Base-by-base conservation (phyloP, 164 flowering plant genomes). In the Piper betle region DNA sequence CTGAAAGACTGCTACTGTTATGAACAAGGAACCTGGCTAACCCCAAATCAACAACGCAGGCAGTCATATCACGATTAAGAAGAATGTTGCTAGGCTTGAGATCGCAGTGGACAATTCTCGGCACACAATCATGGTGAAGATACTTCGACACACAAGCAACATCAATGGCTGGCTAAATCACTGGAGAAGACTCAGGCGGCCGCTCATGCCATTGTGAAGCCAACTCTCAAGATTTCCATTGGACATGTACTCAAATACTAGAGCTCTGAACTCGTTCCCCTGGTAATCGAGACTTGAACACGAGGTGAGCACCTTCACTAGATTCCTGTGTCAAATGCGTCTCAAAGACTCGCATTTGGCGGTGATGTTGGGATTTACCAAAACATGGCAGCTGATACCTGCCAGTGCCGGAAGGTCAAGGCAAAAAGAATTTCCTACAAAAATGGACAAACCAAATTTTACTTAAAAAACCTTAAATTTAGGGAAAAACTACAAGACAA, bases 21-120 rank as follows among this genome's bases (percentile, higher is more conserved):
- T 54, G 33, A 20, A 8, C 6, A 17, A 77, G 62, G 55, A 74
- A 62, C 55, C 55, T 67, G 16, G 78, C 74, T 52, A 73, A 63
- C 37, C 79, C 79, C 46, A 76, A 76, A 58, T 76, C 77, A 33
- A 75, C 68, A 15, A 70, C 69, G 58, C 55, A 62, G 4, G 69
- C 69, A 15, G 52, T 62, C 69, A 71, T 62, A 12, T 70, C 61
- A 37, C 55, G 42, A 43, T 69, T 64, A 3, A 69, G 60, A 15
- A 69, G 67, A 18, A 69, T 59, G 33, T 69, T 68, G 50, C 62
- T 52, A 13, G 71, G 71, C 63, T 68, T 68, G 50, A 69, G 58
- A 40, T 63, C 66, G 20, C 66, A 62, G 17, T 66, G 73, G 11
- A 70, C 61, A 20, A 70, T 53, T 25, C 69, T 64, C 17, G 17